Percentiles rank a stretch among this genome's conserved stretches.
phyloP scores from a whole-genome alignment of 495 filamentous ascomycete genomes.

The Tirmania nivea region DNA sequence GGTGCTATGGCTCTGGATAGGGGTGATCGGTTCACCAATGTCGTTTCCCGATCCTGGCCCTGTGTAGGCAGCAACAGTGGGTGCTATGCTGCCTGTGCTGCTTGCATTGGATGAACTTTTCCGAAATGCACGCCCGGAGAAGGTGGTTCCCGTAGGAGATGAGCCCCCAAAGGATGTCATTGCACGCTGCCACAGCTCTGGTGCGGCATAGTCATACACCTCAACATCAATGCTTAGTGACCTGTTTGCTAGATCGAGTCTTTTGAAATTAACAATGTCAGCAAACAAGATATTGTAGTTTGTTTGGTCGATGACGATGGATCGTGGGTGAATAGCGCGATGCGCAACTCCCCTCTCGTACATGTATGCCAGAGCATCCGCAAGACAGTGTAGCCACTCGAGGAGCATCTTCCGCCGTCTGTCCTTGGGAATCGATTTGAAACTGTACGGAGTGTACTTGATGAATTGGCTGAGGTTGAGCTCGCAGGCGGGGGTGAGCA shows the following conservation, averaged over 20 bases:
- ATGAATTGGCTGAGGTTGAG: conserved; percentile 60
- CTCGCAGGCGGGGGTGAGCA: conserved; percentile 56
- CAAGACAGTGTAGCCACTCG: conserved; percentile 75
- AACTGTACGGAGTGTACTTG: conserved; percentile 37
- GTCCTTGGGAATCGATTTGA: conserved; percentile 52
- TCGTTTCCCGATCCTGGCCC: background rate
- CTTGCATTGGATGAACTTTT: conserved; percentile 7
- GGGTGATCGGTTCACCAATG: background rate
- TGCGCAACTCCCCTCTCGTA: conserved; percentile 54
- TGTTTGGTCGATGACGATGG: conserved; percentile 48
- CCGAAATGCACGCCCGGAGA: conserved; percentile 14
- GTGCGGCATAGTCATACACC: conserved; percentile 68
- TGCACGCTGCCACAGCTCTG: conserved; percentile 42
- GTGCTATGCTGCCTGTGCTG: background rate
- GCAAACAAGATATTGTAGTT: conserved; percentile 47
- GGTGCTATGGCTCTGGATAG: background rate
- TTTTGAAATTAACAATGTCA: conserved; percentile 46
- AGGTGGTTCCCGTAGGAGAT: conserved; percentile 20
- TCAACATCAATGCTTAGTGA: conserved; percentile 44
- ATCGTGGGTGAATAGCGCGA: conserved; percentile 64
- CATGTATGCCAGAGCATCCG: conserved; percentile 52
- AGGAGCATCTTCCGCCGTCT: conserved; percentile 46
- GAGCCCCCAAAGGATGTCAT: conserved; percentile 10
- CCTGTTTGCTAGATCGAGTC: conserved; percentile 24
- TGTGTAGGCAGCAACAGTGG: background rate